A percentile compares a stretch with the other conserved stretches of the same genome.
Conservation (phyloP, 768 basidiomycete genomes). For the Boletus reticulatus region DNA sequence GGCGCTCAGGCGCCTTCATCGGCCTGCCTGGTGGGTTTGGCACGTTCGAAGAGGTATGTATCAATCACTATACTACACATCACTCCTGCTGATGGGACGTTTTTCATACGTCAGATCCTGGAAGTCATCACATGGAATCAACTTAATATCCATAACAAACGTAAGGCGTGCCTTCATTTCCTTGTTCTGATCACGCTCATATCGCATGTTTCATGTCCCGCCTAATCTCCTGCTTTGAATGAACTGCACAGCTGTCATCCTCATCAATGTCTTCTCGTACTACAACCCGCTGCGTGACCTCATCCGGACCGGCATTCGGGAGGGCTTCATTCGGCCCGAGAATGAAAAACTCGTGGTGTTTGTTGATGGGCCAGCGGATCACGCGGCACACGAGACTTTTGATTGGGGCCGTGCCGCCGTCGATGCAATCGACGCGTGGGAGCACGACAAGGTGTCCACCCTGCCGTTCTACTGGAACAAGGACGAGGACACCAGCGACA, state of each 20-base stretch:
- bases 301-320: conserved; percentile 60
- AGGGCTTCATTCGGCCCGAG: conserved; percentile 69
- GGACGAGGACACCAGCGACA: conserved; percentile 34
- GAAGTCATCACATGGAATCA: conserved; percentile 97
- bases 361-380: conserved; percentile 66
- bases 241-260: conserved; percentile 60
- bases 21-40: conserved; percentile 93
- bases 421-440: conserved; percentile 62
- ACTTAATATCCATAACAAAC: conserved; percentile 81
- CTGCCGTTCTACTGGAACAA: conserved; percentile 52
- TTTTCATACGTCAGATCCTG: conserved; percentile 49
- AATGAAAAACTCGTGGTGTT: conserved; percentile 68
- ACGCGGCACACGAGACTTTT: conserved; percentile 51
- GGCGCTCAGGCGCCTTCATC: conserved; percentile 74
- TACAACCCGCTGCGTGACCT: conserved; percentile 81
- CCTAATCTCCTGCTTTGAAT: not conserved
- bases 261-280: conserved; percentile 84
- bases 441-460: conserved; percentile 29
- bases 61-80: too few relatives aligned
- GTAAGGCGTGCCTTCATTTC: conserved; percentile 39
- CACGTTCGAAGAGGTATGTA: conserved; percentile 82
- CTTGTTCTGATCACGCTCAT: not conserved
- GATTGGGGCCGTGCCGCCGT: conserved; percentile 80
- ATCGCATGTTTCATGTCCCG: not conserved
- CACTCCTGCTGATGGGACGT: conserved; percentile 2